A percentile compares a stretch with the other conserved stretches of the same genome.
Conservation (phyloP, 192 early-diverging fungal species). For the Umbelopsis isabellina region DNA sequence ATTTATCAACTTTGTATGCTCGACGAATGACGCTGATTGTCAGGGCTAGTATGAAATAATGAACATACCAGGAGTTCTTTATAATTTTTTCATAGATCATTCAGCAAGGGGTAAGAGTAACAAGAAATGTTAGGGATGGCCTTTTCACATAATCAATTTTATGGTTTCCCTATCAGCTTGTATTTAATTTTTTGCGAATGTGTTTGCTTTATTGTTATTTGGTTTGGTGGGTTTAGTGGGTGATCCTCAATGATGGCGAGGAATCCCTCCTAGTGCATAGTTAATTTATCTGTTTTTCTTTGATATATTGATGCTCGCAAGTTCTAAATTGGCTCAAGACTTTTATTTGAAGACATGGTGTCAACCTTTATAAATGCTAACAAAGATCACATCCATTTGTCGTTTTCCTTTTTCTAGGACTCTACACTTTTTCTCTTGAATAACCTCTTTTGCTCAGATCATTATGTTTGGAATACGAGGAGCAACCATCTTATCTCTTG, state of each 20-base stretch:
- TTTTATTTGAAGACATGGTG: too few relatives aligned
- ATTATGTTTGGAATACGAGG: constrained; percentile 10
- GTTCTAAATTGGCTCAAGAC: neutral
- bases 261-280: neutral
- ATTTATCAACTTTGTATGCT: too few relatives aligned
- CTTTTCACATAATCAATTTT: neutral
- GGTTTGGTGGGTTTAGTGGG: too few relatives aligned
- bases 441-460: neutral
- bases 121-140: constrained; percentile 15
- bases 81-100: neutral
- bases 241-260: too few relatives aligned
- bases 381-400: too few relatives aligned
- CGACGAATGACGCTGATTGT: too few relatives aligned
- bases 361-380: too few relatives aligned
- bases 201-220: too few relatives aligned
- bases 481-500: constrained; percentile 1
- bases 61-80: neutral
- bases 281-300: constrained; percentile 22
- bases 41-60: neutral
- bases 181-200: neutral
- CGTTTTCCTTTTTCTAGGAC: neutral
- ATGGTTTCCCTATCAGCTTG: neutral
- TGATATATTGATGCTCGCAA: constrained; percentile 18
- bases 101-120: constrained; percentile 3
- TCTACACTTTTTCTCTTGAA: neutral